These are phyloP conservation scores for Magnaporthiopsis rhizophila DNA, from an alignment of 2,329 filamentous ascomycete genomes.

Conservation along the genomic window DNA sequence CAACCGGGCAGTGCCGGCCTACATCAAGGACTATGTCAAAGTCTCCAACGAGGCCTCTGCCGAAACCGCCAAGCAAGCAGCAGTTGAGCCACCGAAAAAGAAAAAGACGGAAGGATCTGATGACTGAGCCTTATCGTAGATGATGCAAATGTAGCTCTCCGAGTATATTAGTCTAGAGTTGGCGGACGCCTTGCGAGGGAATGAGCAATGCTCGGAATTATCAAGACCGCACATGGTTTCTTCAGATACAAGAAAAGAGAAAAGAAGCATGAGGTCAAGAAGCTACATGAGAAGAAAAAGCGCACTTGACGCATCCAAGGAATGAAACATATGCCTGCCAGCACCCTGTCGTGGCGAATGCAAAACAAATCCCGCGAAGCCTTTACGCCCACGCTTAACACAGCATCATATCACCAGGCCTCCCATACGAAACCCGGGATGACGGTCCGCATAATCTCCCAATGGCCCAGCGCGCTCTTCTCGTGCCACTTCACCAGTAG, in stretches of 20 bases:
- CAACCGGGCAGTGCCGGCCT: slow-evolving; percentile 49
- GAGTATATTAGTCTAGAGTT: too few relatives aligned
- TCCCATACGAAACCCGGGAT: slow-evolving; percentile 77
- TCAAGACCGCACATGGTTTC: background rate
- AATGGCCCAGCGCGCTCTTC: slow-evolving; percentile 74
- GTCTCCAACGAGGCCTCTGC: slow-evolving; percentile 25
- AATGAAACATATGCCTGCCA: background rate
- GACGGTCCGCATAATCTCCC: slow-evolving; percentile 83
- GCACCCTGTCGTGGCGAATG: background rate
- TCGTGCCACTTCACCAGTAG: slow-evolving; percentile 65
- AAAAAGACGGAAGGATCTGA: slow-evolving; percentile 11
- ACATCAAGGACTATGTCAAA: slow-evolving; percentile 41
- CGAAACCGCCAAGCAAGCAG: slow-evolving; percentile 18
- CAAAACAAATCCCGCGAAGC: background rate
- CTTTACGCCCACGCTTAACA: background rate
- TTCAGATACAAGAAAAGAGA: background rate
- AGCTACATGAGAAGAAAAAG: background rate
- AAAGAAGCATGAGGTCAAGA: background rate
- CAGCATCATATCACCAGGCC: slow-evolving; percentile 57
- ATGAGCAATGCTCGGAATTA: background rate
- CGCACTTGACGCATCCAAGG: background rate
- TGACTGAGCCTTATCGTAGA: slow-evolving; percentile 5
- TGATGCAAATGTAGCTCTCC: background rate
- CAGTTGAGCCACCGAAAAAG: slow-evolving; percentile 9
- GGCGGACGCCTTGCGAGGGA: too few relatives aligned